phyloP scores from a whole-genome alignment of 1,139 yeast species.

The Yamadazyma membranifaciens region DNA sequence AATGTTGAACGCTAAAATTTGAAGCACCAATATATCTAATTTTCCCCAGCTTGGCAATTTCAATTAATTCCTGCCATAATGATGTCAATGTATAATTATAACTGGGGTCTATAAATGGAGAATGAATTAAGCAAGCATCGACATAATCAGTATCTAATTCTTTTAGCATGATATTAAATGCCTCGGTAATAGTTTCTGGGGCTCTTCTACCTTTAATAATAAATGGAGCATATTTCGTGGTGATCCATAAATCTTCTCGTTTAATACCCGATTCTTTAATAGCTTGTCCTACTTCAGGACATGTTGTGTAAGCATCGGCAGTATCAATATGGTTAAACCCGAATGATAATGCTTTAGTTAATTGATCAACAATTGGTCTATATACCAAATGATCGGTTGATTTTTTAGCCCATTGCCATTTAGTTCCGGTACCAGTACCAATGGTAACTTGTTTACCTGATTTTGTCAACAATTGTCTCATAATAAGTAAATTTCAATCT shows the following conservation, averaged over 20 bases:
- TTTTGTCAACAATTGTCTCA: slow-evolving; percentile 22
- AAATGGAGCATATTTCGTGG: slow-evolving; percentile 54
- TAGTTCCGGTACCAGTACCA: slow-evolving; percentile 67
- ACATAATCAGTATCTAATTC: slow-evolving; percentile 60
- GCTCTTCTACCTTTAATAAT: slow-evolving; percentile 20
- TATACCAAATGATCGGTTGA: slow-evolving; percentile 15
- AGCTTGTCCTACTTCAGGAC: slow-evolving; percentile 61
- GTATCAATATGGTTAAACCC: slow-evolving; percentile 62
- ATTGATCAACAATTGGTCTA: slow-evolving; percentile 44
- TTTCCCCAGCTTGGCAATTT: slow-evolving; percentile 37
- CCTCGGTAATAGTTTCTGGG: slow-evolving; percentile 10
- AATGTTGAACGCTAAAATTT: slow-evolving; percentile 30
- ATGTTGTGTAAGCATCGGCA: slow-evolving; percentile 67
- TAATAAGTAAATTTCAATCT: not conserved
- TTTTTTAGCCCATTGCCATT: slow-evolving; percentile 54
- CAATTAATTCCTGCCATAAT: slow-evolving; percentile 40
- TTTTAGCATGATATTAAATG: slow-evolving; percentile 40
- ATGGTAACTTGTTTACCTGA: slow-evolving; percentile 38
- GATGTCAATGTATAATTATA: slow-evolving; percentile 20
- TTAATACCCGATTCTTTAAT: slow-evolving; percentile 40
- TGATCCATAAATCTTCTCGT: slow-evolving; percentile 53
- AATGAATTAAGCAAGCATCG: slow-evolving; percentile 69
- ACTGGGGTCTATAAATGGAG: slow-evolving; percentile 61
- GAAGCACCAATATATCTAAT: slow-evolving; percentile 44
- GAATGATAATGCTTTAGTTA: slow-evolving; percentile 39